phyloP scores from a whole-genome alignment of 2,329 filamentous ascomycete species.

The Thermomyces lanuginosus region DNA sequence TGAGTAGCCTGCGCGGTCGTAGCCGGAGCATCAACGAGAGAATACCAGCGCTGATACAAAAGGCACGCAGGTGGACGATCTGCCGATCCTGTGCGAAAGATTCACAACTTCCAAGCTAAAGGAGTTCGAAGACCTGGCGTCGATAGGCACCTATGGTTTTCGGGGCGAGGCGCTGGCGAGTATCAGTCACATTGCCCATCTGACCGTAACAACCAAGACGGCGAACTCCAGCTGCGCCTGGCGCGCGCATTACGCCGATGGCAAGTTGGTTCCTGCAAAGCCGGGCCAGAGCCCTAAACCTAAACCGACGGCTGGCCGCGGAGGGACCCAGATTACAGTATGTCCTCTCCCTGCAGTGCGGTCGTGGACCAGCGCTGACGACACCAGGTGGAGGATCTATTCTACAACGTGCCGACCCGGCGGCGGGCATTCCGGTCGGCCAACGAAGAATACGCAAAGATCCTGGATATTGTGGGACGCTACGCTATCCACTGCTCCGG shows the following conservation, averaged over 20 bases:
- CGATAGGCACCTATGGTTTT: slow-evolving; percentile 93
- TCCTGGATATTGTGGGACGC: slow-evolving; percentile 81
- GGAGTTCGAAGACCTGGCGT: slow-evolving; percentile 75
- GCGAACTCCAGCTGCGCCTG: slow-evolving; percentile 76
- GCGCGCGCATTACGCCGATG: slow-evolving; percentile 74
- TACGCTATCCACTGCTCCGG: slow-evolving; percentile 83
- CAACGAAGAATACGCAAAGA: slow-evolving; percentile 94
- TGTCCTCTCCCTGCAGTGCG: background rate
- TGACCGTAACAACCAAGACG: slow-evolving; percentile 88
- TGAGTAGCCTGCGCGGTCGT: slow-evolving; percentile 28
- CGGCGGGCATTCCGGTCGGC: slow-evolving; percentile 77
- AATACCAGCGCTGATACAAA: slow-evolving; percentile 1
- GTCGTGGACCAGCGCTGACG: slow-evolving; percentile 2
- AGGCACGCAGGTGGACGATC: slow-evolving; percentile 59
- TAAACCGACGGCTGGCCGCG: slow-evolving; percentile 70
- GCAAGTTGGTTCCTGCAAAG: slow-evolving; percentile 65
- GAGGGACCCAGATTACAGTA: slow-evolving; percentile 82
- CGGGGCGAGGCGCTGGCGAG: slow-evolving; percentile 89
- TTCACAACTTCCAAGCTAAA: slow-evolving; percentile 96
- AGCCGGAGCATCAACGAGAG: too few relatives aligned
- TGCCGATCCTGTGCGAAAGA: slow-evolving; percentile 81
- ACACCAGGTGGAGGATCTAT: slow-evolving; percentile 66
- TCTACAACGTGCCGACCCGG: slow-evolving; percentile 87
- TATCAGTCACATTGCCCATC: slow-evolving; percentile 94
- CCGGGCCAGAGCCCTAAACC: slow-evolving; percentile 76